Evolutionary conservation across 768 basidiomycete genomes (phyloP), one percentile per base, ranked within the genome.

Genomic region (Mycena vitilis): DNA sequence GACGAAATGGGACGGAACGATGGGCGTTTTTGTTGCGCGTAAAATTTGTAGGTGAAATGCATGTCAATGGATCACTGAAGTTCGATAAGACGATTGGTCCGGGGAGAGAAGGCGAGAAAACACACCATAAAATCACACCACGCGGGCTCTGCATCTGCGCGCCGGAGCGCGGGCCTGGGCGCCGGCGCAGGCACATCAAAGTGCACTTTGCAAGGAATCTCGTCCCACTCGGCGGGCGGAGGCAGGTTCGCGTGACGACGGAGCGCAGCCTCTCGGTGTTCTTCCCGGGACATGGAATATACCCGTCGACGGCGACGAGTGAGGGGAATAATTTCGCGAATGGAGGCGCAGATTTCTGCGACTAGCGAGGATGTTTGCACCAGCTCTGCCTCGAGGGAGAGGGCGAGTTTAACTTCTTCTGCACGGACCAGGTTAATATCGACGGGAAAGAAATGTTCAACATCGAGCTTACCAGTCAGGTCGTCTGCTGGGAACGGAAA

Each of bases 111-210:
- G 22, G 13, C 30, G 20, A 30, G 30, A 30, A 30, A 30, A 45
- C 51, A 12, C 30, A 63, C 61, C 61, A 63, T 63, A n/a, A 63
- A 63, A 36, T 63, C 61, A 1, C 25, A 63, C 61, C 61, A 63
- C 1, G 52, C 51, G 10, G 60, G 60, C 49, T 63, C 51, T 5
- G 53, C 61, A 1, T 10, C 30, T 11, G 34, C 11, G 16, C 30
- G 57, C 25, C 34, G 52, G 42, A 25, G 51, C 8, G 37, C 2
- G 4, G 38, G 51, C 3, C 51, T 37, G 11, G n/a, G n/a, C n/a
- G 51, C 23, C 30, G 51, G 40, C 4, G 51, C 61, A 13, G 61
- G 52, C 1, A 54, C 40, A 5, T 36, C 20, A 20, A 63, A 63
- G 2, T 52, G 61, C 30, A 63, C 61, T 12, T 44, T 63, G 5